These are phyloP conservation scores for Solanum hybrid DNA, from an alignment of 305 asterid genomes.

Conservation along the genomic window DNA sequence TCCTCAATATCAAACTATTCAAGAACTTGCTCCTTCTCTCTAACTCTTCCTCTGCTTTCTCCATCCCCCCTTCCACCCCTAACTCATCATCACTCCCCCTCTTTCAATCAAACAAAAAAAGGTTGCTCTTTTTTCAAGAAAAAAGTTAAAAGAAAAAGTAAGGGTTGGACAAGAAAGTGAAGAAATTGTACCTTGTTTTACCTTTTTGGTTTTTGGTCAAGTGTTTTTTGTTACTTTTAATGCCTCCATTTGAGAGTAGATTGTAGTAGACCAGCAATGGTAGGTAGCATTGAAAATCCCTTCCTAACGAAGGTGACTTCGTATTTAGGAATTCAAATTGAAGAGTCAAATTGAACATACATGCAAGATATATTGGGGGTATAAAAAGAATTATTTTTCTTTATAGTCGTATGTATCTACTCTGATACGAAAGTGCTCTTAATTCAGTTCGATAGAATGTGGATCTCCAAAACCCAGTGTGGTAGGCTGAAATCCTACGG, in stretches of 20 bases:
- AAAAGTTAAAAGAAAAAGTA: background rate
- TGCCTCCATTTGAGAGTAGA: background rate
- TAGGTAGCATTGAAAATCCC: background rate
- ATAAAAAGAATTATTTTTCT: too few species aligned
- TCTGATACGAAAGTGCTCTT: too few species aligned
- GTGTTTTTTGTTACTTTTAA: background rate
- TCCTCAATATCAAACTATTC: slow-evolving; percentile 54
- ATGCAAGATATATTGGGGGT: too few species aligned
- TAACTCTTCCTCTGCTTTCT: slow-evolving; percentile 64
- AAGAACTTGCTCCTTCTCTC: slow-evolving; percentile 81
- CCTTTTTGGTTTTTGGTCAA: background rate
- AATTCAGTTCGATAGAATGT: too few species aligned
- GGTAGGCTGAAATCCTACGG: rapidly evolving
- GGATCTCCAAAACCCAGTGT: too few species aligned
- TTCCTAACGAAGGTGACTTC: too few species aligned
- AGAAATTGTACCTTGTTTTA: background rate
- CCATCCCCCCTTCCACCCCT: slow-evolving; percentile 21
- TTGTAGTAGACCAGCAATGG: background rate
- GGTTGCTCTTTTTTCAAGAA: background rate
- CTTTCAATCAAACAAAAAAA: background rate
- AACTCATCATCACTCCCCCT: slow-evolving; percentile 13
- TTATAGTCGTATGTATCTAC: too few species aligned
- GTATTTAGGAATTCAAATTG: too few species aligned
- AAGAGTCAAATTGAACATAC: too few species aligned
- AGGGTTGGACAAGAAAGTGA: background rate